Evolutionary conservation across 1,284 basidiomycete species (phyloP).

Genomic region (Apiotrichum mycotoxinovorans): DNA sequence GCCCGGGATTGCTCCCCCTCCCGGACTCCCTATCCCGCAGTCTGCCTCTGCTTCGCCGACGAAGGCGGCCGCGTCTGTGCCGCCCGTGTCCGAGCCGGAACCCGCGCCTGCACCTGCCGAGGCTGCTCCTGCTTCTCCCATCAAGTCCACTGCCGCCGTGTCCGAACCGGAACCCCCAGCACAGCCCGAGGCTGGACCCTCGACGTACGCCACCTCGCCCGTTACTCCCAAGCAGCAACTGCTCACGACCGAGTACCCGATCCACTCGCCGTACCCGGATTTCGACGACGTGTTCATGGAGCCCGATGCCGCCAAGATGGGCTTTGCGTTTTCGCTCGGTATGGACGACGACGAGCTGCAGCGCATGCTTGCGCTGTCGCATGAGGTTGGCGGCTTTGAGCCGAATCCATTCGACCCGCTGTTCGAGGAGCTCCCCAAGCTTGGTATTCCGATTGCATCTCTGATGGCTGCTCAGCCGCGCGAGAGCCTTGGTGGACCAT

Average conservation of each 20-base stretch:
- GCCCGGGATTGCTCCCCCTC: slow-evolving; percentile 17
- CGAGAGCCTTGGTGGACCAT: slow-evolving; percentile 5
- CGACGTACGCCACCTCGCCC: slow-evolving; percentile 27
- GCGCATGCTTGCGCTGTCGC: slow-evolving; percentile 20
- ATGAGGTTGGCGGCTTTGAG: slow-evolving; percentile 29
- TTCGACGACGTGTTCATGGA: slow-evolving; percentile 59
- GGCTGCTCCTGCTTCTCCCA: neutral
- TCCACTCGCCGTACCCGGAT: slow-evolving; percentile 79
- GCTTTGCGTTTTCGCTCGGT: slow-evolving; percentile 36
- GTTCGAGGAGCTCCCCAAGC: slow-evolving; percentile 25
- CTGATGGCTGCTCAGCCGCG: slow-evolving; percentile 14
- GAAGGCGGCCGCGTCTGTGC: neutral
- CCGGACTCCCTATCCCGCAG: slow-evolving; percentile 9
- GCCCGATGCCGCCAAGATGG: slow-evolving; percentile 31
- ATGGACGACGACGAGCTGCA: slow-evolving; percentile 30
- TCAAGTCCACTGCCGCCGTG: neutral
- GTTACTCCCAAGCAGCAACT: slow-evolving; percentile 20
- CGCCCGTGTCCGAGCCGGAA: neutral
- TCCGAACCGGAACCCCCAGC: slow-evolving; percentile 16
- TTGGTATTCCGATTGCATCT: slow-evolving; percentile 22
- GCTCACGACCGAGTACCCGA: slow-evolving; percentile 39
- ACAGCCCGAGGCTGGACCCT: slow-evolving; percentile 40
- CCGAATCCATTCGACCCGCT: slow-evolving; percentile 38
- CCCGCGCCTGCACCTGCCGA: neutral
- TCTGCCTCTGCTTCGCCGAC: neutral